A percentile compares a stretch with the other conserved stretches of the same genome.
phyloP scores from a whole-genome alignment of 495 filamentous ascomycete genomes.

The Tuber magnatum region DNA sequence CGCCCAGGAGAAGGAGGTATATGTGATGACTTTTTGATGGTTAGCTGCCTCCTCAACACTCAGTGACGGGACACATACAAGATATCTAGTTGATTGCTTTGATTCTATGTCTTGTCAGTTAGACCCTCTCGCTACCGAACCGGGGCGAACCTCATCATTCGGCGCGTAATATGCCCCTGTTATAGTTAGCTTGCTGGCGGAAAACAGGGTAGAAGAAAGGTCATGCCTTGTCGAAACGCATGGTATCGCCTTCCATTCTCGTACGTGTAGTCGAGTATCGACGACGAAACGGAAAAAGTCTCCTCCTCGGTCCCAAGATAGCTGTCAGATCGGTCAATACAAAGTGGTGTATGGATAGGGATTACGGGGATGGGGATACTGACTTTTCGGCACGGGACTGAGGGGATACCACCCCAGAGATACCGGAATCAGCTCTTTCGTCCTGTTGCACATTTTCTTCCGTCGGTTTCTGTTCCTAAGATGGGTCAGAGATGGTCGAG shows the following conservation, averaged over 20 bases:
- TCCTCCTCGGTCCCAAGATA: slow-evolving; percentile 34
- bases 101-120: slow-evolving; percentile 23
- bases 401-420: slow-evolving; percentile 24
- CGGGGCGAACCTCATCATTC: slow-evolving; percentile 31
- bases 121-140: background rate
- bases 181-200: slow-evolving; percentile 1
- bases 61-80: slow-evolving; percentile 15
- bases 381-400: slow-evolving; percentile 9
- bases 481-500: background rate
- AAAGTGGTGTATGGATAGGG: slow-evolving; percentile 3
- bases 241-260: slow-evolving; percentile 68
- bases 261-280: slow-evolving; percentile 51
- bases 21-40: slow-evolving; percentile 31
- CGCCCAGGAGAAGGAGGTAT: slow-evolving; percentile 29
- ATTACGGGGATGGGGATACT: slow-evolving; percentile 5
- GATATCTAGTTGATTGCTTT: slow-evolving; percentile 36
- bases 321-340: slow-evolving; percentile 9
- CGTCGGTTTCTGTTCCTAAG: slow-evolving; percentile 6
- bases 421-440: slow-evolving; percentile 24
- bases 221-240: slow-evolving; percentile 53
- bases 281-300: slow-evolving; percentile 46
- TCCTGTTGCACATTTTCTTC: background rate
- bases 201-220: background rate
- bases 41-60: background rate
- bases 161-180: slow-evolving; percentile 26